phyloP scores from a whole-genome alignment of 2,329 filamentous ascomycete species.

The Fusarium sp. region DNA sequence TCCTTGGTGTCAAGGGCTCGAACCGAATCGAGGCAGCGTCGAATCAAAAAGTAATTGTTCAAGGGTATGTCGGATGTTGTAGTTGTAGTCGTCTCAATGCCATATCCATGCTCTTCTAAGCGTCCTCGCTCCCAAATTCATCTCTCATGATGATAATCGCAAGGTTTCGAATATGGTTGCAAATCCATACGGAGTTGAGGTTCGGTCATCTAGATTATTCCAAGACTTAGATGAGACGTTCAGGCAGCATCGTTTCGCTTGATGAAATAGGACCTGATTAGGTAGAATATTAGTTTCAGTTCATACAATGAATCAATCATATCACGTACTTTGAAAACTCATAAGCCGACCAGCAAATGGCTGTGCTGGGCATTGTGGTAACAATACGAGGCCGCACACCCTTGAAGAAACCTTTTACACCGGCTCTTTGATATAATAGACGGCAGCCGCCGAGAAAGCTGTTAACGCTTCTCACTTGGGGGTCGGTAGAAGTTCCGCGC shows the following conservation, averaged over 20 bases:
- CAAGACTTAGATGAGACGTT: slow-evolving; percentile 28
- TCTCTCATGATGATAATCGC: slow-evolving; percentile 10
- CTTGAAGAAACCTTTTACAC: slow-evolving; percentile 89
- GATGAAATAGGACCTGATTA: slow-evolving; percentile 69
- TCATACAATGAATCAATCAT: too few species aligned
- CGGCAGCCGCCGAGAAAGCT: slow-evolving; percentile 82
- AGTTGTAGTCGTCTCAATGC: slow-evolving; percentile 19
- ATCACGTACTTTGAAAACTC: slow-evolving; percentile 75
- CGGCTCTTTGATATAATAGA: slow-evolving; percentile 86
- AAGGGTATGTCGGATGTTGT: slow-evolving; percentile 31
- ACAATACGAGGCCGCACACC: slow-evolving; percentile 91
- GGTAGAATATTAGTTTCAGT: slow-evolving; percentile 7
- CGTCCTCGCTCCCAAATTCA: slow-evolving; percentile 18
- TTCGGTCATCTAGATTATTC: slow-evolving; percentile 7
- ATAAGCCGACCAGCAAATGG: slow-evolving; percentile 95
- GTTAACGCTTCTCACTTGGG: slow-evolving; percentile 86
- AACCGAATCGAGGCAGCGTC: slow-evolving; percentile 19
- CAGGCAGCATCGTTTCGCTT: slow-evolving; percentile 61
- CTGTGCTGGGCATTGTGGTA: slow-evolving; percentile 97
- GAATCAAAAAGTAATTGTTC: slow-evolving; percentile 32
- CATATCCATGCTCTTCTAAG: slow-evolving; percentile 4
- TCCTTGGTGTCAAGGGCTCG: slow-evolving; percentile 9
- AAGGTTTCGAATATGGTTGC: slow-evolving; percentile 15
- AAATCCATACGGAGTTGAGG: slow-evolving; percentile 18
- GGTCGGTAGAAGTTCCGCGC: slow-evolving; percentile 82